Conservation (phyloP, 2,329 filamentous ascomycete species). For the Penicillium crustosum region DNA sequence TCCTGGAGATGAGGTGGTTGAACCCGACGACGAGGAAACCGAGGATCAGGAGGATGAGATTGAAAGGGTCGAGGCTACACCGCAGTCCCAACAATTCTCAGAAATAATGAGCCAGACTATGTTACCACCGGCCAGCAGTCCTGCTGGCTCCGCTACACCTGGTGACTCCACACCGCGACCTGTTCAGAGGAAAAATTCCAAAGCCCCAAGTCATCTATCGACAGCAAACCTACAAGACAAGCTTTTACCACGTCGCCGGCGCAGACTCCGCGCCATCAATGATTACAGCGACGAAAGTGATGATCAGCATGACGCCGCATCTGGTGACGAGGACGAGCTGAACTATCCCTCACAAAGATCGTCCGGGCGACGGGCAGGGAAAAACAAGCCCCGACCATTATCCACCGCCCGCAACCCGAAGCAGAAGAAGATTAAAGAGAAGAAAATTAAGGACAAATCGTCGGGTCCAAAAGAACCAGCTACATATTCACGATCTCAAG, state of each 20-base stretch:
- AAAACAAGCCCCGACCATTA: slow-evolving; percentile 23
- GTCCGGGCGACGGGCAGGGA: slow-evolving; percentile 16
- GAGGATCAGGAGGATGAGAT: not conserved
- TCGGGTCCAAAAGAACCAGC: slow-evolving; percentile 3
- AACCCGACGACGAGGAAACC: not conserved
- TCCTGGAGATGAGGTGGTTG: slow-evolving; percentile 1
- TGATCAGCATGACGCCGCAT: slow-evolving; percentile 21
- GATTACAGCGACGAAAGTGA: slow-evolving; percentile 31
- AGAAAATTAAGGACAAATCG: slow-evolving; percentile 15
- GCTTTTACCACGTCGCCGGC: slow-evolving; percentile 37
- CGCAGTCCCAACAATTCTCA: slow-evolving; percentile 14
- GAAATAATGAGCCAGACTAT: slow-evolving; percentile 38
- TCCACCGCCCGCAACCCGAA: slow-evolving; percentile 19
- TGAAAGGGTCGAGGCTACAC: slow-evolving; percentile 8
- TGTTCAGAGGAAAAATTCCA: slow-evolving; percentile 4
- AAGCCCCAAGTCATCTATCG: slow-evolving; percentile 26
- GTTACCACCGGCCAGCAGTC: slow-evolving; percentile 41
- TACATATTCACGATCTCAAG: slow-evolving; percentile 16
- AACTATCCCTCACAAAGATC: slow-evolving; percentile 27
- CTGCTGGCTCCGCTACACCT: slow-evolving; percentile 16
- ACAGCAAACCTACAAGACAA: slow-evolving; percentile 39
- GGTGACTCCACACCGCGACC: not conserved
- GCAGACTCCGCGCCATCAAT: slow-evolving; percentile 16
- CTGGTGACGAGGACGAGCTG: slow-evolving; percentile 41
- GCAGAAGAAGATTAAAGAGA: slow-evolving; percentile 16